phyloP scores from a whole-genome alignment of 495 filamentous ascomycete genomes.

The Venustampulla echinocandica region DNA sequence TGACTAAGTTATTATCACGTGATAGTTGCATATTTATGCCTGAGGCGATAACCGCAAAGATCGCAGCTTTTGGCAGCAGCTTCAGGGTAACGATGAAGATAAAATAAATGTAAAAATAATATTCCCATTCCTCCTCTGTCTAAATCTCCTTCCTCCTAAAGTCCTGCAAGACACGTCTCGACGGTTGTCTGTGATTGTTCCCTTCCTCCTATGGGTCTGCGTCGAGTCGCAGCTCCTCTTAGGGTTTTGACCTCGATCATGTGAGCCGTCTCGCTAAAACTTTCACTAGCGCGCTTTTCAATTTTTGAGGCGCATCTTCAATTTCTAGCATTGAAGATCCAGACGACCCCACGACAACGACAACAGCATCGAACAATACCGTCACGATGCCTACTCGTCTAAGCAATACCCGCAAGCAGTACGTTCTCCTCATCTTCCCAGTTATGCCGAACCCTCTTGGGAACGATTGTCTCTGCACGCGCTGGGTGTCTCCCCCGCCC shows the following conservation, averaged over 20 bases:
- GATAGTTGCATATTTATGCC: too few relatives aligned
- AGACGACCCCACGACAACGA: slow-evolving; percentile 12
- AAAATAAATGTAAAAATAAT: too few relatives aligned
- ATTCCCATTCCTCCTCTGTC: too few relatives aligned
- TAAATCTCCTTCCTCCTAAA: too few relatives aligned
- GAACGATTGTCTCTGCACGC: slow-evolving; percentile 11
- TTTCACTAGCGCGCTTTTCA: slow-evolving; percentile 9
- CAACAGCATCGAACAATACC: slow-evolving; percentile 19
- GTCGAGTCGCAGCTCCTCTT: background rate
- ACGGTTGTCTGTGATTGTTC: too few relatives aligned
- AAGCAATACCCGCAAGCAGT: slow-evolving; percentile 78
- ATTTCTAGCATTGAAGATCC: slow-evolving; percentile 1
- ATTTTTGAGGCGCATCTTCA: slow-evolving; percentile 8
- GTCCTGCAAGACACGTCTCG: too few relatives aligned
- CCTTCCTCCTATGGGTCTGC: too few relatives aligned
- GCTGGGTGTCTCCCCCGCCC: slow-evolving; percentile 4
- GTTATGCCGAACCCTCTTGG: slow-evolving; percentile 11
- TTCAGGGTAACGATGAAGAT: too few relatives aligned
- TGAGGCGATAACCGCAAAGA: too few relatives aligned
- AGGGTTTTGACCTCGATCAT: background rate
- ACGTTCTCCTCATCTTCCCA: slow-evolving; percentile 31
- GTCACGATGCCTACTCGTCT: slow-evolving; percentile 72
- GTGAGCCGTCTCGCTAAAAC: slow-evolving; percentile 11
- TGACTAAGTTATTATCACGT: too few relatives aligned
- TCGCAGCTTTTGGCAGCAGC: too few relatives aligned